Base-by-base conservation (phyloP, 2,329 filamentous ascomycete genomes). In the Ascochyta lentis region DNA sequence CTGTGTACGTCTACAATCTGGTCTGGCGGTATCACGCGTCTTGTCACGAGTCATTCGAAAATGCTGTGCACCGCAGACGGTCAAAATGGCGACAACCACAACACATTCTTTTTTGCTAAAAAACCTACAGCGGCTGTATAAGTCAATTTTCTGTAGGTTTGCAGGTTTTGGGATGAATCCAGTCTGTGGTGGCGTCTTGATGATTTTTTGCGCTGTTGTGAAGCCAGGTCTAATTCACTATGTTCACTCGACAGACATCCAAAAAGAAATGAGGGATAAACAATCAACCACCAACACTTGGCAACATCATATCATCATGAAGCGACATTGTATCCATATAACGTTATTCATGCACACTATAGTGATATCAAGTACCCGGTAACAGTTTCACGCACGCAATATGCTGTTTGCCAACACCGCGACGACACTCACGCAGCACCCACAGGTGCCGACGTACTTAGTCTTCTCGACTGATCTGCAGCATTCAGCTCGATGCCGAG, bases 401-500 rank as follows among this genome's bases (percentile, higher is more conserved):
- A 16, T 15, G 22, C 16, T 10, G 16, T n/a, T 33, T 4, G 16
- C 3, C 19, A n/a, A n/a, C n/a, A 4, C 16, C 22, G 13, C 22
- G 2, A 16, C 19, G 16, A 45, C 3, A 6, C n/a, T 22, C 26
- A 56, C 29, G 49, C 26, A 34, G 44, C 39, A 46, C 51, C 42
- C 10, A 34, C 48, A 26, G 54, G 60, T 5, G 56, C 63, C n/a
- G 61, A 65, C 13, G 64, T 61, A 27, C 62, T 66, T 45, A 68
- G 44, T 6, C 56, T 57, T 34, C 38, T 58, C 4, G 41, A 13
- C 23, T 57, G 40, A 6, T 34, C 33, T 1, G 12, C 34, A 34
- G 46, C 47, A 7, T 58, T 52, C 6, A 58, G 34, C n/a, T 64
- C 59, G 13, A 73, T 49, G 12, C 75, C 76, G 24, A 81, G 56